Evolutionary conservation across 2,329 filamentous ascomycete genomes (phyloP).

Genomic region (Fusarium sp.): DNA sequence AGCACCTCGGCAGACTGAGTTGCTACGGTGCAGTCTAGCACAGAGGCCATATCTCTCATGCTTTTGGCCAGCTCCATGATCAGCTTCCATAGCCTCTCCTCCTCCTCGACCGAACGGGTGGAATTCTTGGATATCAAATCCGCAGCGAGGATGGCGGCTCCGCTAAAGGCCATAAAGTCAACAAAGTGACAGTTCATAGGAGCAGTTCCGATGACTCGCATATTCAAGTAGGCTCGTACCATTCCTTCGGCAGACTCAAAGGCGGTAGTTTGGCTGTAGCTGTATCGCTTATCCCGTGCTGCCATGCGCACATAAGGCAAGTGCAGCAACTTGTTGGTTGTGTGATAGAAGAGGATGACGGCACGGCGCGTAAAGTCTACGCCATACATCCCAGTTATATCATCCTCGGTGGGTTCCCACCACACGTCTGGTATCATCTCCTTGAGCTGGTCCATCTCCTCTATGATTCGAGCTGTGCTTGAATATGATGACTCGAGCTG

Average conservation of each 20-base stretch:
- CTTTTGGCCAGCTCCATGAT: neutral
- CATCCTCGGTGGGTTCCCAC: neutral
- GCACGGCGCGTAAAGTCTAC: slow-evolving; percentile 40
- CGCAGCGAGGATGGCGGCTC: slow-evolving; percentile 55
- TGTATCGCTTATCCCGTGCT: slow-evolving; percentile 48
- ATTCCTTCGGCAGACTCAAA: slow-evolving; percentile 55
- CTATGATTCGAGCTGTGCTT: neutral
- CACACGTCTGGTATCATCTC: slow-evolving; percentile 36
- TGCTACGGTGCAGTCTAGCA: slow-evolving; percentile 3
- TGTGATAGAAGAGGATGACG: slow-evolving; percentile 53
- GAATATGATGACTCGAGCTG: neutral
- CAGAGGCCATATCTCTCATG: neutral
- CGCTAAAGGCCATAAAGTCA: slow-evolving; percentile 60
- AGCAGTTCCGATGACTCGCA: slow-evolving; percentile 38
- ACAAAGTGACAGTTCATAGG: slow-evolving; percentile 52
- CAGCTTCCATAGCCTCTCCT: slow-evolving; percentile 5
- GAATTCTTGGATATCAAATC: slow-evolving; percentile 48
- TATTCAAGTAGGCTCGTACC: slow-evolving; percentile 48
- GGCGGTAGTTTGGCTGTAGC: slow-evolving; percentile 50
- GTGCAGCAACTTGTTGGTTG: slow-evolving; percentile 53
- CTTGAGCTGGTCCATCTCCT: slow-evolving; percentile 53
- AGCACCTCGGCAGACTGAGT: slow-evolving; percentile 12
- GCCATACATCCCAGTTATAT: neutral
- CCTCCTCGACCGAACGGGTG: neutral
- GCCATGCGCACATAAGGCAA: slow-evolving; percentile 58